Conservation (phyloP, 2,329 filamentous ascomycete genomes). For the Rosellinia necatrix region DNA sequence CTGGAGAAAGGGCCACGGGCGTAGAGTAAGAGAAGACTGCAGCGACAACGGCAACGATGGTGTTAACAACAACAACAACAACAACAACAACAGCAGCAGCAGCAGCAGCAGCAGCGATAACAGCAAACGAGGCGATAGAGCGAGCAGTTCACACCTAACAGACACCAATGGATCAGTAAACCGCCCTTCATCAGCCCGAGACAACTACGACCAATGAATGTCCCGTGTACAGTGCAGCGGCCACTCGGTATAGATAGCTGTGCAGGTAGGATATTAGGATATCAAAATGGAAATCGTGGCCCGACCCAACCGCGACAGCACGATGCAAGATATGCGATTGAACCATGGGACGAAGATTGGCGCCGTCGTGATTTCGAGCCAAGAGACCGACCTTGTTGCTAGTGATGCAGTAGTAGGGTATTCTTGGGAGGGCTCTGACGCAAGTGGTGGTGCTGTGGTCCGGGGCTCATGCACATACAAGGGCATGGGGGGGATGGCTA, state of each 20-base stretch:
- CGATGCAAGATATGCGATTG: conserved; percentile 7
- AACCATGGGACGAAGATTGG: conserved; percentile 8
- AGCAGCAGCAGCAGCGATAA: no score
- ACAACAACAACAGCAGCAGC: no score
- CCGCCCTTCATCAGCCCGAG: no score
- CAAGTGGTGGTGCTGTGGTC: conserved; percentile 32
- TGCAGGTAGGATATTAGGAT: no score
- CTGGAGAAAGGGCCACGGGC: neutral
- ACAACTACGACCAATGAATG: no score
- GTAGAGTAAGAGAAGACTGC: no score
- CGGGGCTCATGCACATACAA: conserved; percentile 36
- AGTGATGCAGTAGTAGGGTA: conserved; percentile 18
- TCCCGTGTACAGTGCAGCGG: no score
- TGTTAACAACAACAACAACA: neutral
- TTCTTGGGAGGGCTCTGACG: conserved; percentile 28
- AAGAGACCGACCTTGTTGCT: conserved; percentile 12
- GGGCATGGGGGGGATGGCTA: conserved; percentile 32
- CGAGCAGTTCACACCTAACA: no score
- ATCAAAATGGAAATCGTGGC: no score
- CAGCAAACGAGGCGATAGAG: no score
- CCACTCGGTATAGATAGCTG: no score
- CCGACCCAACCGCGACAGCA: neutral
- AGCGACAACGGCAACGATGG: neutral
- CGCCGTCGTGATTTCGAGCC: neutral
- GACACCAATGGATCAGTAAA: no score